Base-by-base conservation (phyloP, 345 rosid genomes). In the Trapa incisa region DNA sequence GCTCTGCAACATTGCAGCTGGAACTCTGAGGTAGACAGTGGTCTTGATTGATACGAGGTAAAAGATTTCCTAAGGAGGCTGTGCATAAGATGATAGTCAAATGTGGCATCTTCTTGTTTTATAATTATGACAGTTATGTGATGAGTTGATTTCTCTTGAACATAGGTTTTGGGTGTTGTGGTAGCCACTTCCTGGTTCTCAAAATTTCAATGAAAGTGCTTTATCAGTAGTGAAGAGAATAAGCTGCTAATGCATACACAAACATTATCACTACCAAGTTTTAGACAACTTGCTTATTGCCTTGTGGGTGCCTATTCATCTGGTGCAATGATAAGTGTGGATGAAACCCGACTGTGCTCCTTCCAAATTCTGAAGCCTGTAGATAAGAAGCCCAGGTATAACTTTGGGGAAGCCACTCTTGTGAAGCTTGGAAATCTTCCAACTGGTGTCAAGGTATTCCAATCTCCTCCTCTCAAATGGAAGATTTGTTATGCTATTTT, bases 1-100 rank as follows among this genome's bases (percentile, higher is more conserved):
- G 80, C 73, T 79, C 84, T 67, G 87, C 96, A 56, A 83, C 93
- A 1, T 84, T 56, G 87, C 96, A 1, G 84, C 92, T 36, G 97
- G 93, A 47, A 84, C 85, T 67, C 83, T 96, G 43, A 78, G 72
- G 66, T 78, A 1, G 85, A 84, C 41, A 64, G 80, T 61, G 92
- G 89, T 68, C 78, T 82, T 37, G 86, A 87, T 67, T 96, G 97
- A 0, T 95, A 89, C 65, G 97, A 87, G 92, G 99, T 90, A n/a
- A 73, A 38, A 16, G 1, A 14, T 37, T 36, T 57, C 62, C 39
- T 6, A 14, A 42, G 7, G 32, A 47, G 69, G 1, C 5, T 37
- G 43, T 3, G 35, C 8, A 48, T 12, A 50, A 10, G 6, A 7
- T 39, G 33, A 16, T 5, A 22, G 37, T 67, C 47, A 66, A 17